A percentile compares a stretch with the other conserved stretches of the same genome.
These are phyloP conservation scores for Rosellinia necatrix DNA, from an alignment of 2,329 filamentous ascomycete genomes.

Conservation along the genomic window DNA sequence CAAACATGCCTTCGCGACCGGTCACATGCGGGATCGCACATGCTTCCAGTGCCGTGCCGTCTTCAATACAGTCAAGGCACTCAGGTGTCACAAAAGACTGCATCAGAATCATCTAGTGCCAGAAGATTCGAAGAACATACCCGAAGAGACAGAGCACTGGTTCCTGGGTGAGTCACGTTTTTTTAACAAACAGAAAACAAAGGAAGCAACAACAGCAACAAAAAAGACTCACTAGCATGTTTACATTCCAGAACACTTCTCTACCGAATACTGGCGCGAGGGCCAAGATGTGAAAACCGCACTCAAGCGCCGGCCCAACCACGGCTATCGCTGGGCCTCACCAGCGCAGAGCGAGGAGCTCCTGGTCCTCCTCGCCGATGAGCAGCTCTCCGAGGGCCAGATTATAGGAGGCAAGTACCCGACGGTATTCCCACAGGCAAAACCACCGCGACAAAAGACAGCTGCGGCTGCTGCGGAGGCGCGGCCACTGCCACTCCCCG, in stretches of 20 bases:
- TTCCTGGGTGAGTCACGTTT: not conserved
- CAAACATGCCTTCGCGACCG: not conserved
- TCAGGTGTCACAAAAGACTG: not conserved
- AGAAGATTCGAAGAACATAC: not conserved
- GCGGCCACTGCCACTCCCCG: not conserved
- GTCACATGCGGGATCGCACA: not conserved
- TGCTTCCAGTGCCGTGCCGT: not conserved
- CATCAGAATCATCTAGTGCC: not conserved
- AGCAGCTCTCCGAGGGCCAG: too few relatives aligned
- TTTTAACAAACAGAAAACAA: not conserved
- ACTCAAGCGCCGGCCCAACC: not conserved
- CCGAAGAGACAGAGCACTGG: too few relatives aligned
- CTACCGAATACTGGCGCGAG: not conserved
- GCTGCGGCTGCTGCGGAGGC: too few relatives aligned
- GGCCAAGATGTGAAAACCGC: not conserved
- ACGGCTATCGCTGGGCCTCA: constrained; percentile 9
- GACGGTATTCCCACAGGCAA: not conserved
- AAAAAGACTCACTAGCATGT: too few relatives aligned
- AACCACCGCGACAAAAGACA: not conserved
- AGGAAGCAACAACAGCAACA: not conserved
- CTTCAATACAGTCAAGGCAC: not conserved
- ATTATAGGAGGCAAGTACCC: not conserved
- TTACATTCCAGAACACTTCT: not conserved
- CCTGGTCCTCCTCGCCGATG: not conserved
- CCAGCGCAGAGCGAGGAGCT: not conserved